These are phyloP conservation scores for Lentinula edodes DNA, from an alignment of 768 basidiomycete genomes.

Conservation along the genomic window DNA sequence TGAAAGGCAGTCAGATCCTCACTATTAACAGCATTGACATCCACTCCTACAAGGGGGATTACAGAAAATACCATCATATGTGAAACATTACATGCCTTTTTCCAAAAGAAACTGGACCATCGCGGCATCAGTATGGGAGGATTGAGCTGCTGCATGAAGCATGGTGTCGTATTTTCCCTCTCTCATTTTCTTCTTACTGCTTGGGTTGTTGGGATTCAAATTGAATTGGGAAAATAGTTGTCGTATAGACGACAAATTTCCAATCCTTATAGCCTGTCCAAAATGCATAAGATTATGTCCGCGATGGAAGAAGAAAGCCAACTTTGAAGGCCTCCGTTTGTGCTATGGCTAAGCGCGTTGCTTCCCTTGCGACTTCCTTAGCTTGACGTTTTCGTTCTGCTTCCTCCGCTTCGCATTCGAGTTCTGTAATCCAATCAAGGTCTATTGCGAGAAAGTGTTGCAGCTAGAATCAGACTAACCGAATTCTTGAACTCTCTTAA, in stretches of 20 bases:
- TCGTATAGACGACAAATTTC: too few species aligned
- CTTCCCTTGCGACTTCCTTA: not conserved
- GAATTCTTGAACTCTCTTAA: not conserved
- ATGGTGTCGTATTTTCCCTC: not conserved
- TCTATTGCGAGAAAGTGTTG: not conserved
- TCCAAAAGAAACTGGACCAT: not conserved
- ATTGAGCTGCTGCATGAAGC: not conserved
- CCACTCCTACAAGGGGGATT: too few species aligned
- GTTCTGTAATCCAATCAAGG: not conserved
- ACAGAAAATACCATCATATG: too few species aligned
- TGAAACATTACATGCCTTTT: too few species aligned
- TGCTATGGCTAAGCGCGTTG: not conserved
- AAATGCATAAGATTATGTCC: too few species aligned
- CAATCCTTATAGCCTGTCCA: too few species aligned
- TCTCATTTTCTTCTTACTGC: not conserved
- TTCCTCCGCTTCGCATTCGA: not conserved
- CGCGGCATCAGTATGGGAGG: not conserved
- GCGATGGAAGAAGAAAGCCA: not conserved
- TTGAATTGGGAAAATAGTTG: not conserved
- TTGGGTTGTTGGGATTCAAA: not conserved
- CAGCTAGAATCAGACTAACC: not conserved
- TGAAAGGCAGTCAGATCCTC: too few species aligned
- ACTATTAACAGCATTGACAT: too few species aligned
- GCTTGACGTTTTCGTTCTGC: not conserved
- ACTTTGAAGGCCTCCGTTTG: not conserved